Percentiles rank a stretch among this genome's conserved stretches.
phyloP scores from a whole-genome alignment of 352 stramenopile species.

The Phytophthora kernoviae region DNA sequence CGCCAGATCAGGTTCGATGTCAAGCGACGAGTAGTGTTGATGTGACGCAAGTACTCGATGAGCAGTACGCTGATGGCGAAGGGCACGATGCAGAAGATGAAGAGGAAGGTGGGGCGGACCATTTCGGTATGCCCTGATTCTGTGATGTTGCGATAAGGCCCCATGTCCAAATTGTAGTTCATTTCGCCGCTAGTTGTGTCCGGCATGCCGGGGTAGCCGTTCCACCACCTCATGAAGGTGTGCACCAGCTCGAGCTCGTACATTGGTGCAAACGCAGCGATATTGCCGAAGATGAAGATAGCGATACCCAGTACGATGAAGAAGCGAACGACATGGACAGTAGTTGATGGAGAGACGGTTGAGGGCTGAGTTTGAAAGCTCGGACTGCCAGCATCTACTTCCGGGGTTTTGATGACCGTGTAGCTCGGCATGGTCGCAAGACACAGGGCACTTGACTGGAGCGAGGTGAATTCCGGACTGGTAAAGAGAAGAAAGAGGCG shows the following conservation, averaged over 20 bases:
- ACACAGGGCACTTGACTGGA: conserved; percentile 5
- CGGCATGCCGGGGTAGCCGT: conserved; percentile 52
- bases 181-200: conserved; percentile 37
- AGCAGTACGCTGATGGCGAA: conserved; percentile 59
- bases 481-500: neutral
- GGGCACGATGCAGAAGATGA: conserved; percentile 69
- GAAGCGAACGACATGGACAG: conserved; percentile 38
- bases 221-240: conserved; percentile 65
- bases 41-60: conserved; percentile 54
- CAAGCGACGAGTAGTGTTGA: conserved; percentile 43
- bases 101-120: conserved; percentile 65
- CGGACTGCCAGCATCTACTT: conserved; percentile 19
- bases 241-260: conserved; percentile 58
- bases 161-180: conserved; percentile 52
- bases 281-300: conserved; percentile 67
- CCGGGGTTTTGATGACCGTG: conserved; percentile 34
- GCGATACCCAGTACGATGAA: conserved; percentile 39
- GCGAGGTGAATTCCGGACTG: conserved; percentile 25
- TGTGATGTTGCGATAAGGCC: conserved; percentile 54
- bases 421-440: conserved; percentile 37
- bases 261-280: conserved; percentile 56
- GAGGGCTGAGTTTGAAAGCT: neutral
- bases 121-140: conserved; percentile 69
- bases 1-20: conserved; percentile 44
- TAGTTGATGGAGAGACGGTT: conserved; percentile 7